Evolutionary conservation across 305 asterid species (phyloP).

Genomic region (Fraxinus paxiana): DNA sequence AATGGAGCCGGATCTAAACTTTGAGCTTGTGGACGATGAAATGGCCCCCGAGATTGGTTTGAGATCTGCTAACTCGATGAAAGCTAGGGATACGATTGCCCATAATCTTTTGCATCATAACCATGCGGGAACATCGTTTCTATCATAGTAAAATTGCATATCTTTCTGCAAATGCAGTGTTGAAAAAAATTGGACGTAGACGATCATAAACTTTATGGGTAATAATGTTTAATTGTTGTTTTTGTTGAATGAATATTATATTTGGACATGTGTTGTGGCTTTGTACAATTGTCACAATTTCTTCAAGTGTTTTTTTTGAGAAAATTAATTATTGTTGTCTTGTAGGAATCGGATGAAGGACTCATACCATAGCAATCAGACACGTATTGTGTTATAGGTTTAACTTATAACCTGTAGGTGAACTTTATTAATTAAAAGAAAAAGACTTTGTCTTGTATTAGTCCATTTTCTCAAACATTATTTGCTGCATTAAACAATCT

Average conservation of each 20-base stretch:
- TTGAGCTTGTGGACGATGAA: constrained; percentile 20
- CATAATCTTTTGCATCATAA: constrained; percentile 7
- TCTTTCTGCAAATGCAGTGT: background rate
- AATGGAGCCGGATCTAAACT: constrained; percentile 1
- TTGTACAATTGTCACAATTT: background rate
- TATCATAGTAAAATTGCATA: background rate
- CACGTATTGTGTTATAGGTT: background rate
- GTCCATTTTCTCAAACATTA: too few species aligned
- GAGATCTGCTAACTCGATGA: constrained; percentile 12
- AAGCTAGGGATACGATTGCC: constrained; percentile 16
- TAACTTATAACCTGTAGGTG: background rate
- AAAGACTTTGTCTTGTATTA: background rate
- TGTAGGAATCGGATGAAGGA: background rate
- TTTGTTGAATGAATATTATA: background rate
- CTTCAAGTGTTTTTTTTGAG: background rate
- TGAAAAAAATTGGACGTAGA: background rate
- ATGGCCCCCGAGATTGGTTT: constrained; percentile 10
- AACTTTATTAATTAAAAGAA: background rate
- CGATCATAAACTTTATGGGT: background rate
- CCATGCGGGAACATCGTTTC: background rate
- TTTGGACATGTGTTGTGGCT: background rate
- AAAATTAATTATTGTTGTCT: background rate
- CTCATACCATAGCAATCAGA: background rate
- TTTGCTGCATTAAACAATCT: too few species aligned
- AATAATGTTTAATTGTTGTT: background rate